Conservation (phyloP, 345 rosid species). For the Heritiera fomes region DNA sequence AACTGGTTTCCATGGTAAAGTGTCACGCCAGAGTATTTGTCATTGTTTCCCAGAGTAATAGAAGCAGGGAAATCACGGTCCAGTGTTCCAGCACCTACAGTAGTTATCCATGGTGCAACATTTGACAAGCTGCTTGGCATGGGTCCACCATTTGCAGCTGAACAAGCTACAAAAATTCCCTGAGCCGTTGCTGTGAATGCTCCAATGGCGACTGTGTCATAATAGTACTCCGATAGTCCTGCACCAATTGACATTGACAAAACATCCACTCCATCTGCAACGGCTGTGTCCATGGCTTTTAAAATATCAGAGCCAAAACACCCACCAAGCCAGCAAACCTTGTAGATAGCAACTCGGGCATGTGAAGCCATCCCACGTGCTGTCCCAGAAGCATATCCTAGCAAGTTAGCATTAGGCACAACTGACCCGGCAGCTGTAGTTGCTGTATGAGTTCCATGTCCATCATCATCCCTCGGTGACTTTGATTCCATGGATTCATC, state of each 20-base stretch:
- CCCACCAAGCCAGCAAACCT: constrained; percentile 65
- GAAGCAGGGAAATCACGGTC: constrained; percentile 66
- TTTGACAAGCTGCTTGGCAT: constrained; percentile 37
- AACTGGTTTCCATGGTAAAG: constrained; percentile 44
- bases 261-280: constrained; percentile 55
- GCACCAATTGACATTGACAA: constrained; percentile 69
- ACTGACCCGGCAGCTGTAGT: constrained; percentile 57
- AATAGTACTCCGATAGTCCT: constrained; percentile 45
- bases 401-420: constrained; percentile 46
- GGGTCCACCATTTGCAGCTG: constrained; percentile 64
- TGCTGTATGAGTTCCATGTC: constrained; percentile 65
- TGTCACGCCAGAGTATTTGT: constrained; percentile 45
- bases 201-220: constrained; percentile 54
- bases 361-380: constrained; percentile 66
- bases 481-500: constrained; percentile 49
- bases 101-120: constrained; percentile 61
- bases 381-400: constrained; percentile 52
- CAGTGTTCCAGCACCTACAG: constrained; percentile 63
- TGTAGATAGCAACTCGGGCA: constrained; percentile 62
- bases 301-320: constrained; percentile 58
- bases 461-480: constrained; percentile 65
- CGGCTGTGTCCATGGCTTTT: constrained; percentile 54
- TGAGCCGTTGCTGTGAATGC: constrained; percentile 50
- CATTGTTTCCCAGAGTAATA: constrained; percentile 47
- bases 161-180: constrained; percentile 56